Conservation (phyloP, 1,139 yeast genomes). For the Debaryomycetaceae sp. region DNA sequence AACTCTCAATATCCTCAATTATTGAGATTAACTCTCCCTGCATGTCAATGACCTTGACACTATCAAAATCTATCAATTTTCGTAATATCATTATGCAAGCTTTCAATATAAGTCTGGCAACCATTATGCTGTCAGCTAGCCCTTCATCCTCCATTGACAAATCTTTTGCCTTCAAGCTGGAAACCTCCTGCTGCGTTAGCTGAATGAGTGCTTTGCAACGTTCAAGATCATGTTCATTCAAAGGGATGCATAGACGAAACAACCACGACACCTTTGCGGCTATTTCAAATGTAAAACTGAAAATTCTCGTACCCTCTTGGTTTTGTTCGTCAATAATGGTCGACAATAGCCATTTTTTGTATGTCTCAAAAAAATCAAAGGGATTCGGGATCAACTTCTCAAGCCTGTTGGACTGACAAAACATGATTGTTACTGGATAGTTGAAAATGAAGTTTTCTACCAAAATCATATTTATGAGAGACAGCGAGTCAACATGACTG, state of each 20-base stretch:
- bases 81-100: constrained; percentile 2
- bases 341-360: background rate
- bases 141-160: background rate
- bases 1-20: constrained; percentile 1
- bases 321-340: background rate
- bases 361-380: constrained; percentile 1
- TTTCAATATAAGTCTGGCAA: constrained; percentile 1
- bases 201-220: background rate
- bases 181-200: background rate
- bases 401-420: constrained; percentile 1
- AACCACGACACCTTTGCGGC: constrained; percentile 5
- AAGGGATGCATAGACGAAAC: constrained; percentile 4
- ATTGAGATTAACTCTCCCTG: constrained; percentile 2
- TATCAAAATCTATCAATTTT: constrained; percentile 1
- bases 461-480: constrained; percentile 1
- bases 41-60: constrained; percentile 2
- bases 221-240: background rate
- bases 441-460: constrained; percentile 3
- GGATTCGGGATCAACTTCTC: constrained; percentile 4
- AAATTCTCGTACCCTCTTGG: background rate
- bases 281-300: constrained; percentile 3
- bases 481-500: background rate
- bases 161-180: background rate
- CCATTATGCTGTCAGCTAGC: background rate
- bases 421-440: constrained; percentile 4